A percentile compares a stretch with the other conserved stretches of the same genome.
Evolutionary conservation across 1,284 basidiomycete genomes (phyloP).

Genomic region (Sporisorium exsertum): DNA sequence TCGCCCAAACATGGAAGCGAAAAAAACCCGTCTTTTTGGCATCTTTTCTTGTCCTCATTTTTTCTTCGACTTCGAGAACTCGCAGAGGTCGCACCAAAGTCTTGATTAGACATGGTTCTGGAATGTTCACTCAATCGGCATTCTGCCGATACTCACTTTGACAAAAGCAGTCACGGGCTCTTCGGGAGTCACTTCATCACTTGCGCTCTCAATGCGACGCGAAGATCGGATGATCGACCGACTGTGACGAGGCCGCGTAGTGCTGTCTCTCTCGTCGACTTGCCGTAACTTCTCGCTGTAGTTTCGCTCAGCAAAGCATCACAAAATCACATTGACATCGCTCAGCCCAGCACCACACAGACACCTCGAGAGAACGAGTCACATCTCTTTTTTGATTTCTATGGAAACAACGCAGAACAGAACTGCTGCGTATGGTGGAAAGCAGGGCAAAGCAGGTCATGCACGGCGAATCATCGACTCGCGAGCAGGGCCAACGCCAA

Average conservation of each 20-base stretch:
- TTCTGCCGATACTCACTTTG: neutral
- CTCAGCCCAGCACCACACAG: no score
- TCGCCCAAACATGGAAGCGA: neutral
- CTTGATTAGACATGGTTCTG: no score
- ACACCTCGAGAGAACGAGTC: slow-evolving; percentile 1
- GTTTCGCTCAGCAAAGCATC: neutral
- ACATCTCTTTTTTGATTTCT: slow-evolving; percentile 21
- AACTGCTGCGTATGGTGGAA: slow-evolving; percentile 15
- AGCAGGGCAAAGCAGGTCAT: slow-evolving; percentile 9
- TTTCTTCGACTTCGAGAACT: neutral
- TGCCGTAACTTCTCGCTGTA: neutral
- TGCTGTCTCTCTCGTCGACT: neutral
- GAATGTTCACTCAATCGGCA: no score
- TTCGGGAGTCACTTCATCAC: no score
- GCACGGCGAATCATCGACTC: slow-evolving; percentile 78
- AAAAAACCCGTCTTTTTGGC: neutral
- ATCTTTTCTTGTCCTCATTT: slow-evolving; percentile 5
- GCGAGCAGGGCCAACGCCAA: slow-evolving; percentile 86
- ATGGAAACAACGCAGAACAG: slow-evolving; percentile 44
- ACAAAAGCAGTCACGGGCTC: no score
- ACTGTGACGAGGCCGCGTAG: neutral
- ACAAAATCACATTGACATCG: neutral
- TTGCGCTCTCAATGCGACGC: neutral
- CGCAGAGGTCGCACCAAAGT: no score
- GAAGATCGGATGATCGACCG: neutral